These are phyloP conservation scores for Rhodotorula sp. DNA, from an alignment of 1,284 basidiomycete species.

Conservation along the genomic window DNA sequence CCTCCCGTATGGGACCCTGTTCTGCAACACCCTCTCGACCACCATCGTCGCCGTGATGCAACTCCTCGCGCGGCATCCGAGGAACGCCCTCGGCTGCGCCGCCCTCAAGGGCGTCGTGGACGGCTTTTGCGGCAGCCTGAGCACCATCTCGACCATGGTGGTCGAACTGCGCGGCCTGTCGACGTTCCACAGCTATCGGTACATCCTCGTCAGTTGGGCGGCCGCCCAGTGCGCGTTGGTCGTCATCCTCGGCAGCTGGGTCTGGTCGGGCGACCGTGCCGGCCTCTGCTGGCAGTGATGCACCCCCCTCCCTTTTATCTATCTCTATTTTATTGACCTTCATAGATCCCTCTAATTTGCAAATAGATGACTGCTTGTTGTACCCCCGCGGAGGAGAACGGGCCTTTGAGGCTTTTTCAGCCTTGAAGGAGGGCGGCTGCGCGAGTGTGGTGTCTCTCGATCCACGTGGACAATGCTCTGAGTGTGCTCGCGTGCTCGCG, in stretches of 20 bases:
- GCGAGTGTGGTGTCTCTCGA: too few relatives aligned
- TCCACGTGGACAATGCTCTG: not conserved
- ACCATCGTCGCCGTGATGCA: conserved; percentile 70
- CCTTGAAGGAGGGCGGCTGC: too few relatives aligned
- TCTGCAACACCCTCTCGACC: conserved; percentile 80
- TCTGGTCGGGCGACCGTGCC: conserved; percentile 56
- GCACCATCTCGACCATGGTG: conserved; percentile 90
- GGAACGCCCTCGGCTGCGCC: conserved; percentile 57
- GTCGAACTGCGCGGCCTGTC: conserved; percentile 69
- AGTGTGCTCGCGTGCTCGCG: not conserved
- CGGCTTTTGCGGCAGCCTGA: conserved; percentile 93
- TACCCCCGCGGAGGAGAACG: too few relatives aligned
- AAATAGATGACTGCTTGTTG: too few relatives aligned
- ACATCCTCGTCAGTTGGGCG: conserved; percentile 68
- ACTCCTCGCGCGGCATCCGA: conserved; percentile 59
- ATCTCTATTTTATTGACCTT: not conserved
- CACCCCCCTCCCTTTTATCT: too few relatives aligned
- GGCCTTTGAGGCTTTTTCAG: too few relatives aligned
- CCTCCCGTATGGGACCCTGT: conserved; percentile 83
- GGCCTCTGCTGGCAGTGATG: conserved; percentile 12
- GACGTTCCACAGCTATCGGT: conserved; percentile 62
- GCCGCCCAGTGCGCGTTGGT: conserved; percentile 70
- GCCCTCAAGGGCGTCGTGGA: conserved; percentile 77
- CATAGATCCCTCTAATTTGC: not conserved
- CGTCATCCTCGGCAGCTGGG: conserved; percentile 70